These are phyloP conservation scores for Lasiodiplodia theobromae DNA, from an alignment of 2,329 filamentous ascomycete species.

Conservation along the genomic window DNA sequence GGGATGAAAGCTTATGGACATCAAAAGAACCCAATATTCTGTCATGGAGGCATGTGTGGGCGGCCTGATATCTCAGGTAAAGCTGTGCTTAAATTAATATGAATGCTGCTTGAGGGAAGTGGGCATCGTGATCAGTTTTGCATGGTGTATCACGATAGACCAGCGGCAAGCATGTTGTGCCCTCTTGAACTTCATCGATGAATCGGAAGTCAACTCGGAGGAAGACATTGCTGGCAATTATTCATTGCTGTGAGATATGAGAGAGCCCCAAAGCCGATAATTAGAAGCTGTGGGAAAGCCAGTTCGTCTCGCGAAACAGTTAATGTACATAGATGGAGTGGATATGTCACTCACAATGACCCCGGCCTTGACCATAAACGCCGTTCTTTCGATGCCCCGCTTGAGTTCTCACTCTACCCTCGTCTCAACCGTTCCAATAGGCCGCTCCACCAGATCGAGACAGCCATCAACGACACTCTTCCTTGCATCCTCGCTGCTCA, in stretches of 20 bases:
- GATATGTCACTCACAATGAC: background rate
- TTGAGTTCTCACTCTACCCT: conserved; percentile 64
- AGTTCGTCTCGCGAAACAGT: background rate
- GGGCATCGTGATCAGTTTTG: background rate
- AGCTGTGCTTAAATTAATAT: background rate
- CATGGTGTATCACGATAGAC: background rate
- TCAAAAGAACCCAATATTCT: background rate
- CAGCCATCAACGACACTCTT: conserved; percentile 85
- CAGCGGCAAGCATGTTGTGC: background rate
- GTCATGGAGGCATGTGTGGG: background rate
- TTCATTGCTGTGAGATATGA: background rate
- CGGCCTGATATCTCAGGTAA: background rate
- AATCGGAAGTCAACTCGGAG: too few relatives aligned
- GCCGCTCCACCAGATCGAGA: conserved; percentile 85
- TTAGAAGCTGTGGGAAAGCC: background rate
- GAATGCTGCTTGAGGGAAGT: background rate
- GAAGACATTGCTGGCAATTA: background rate
- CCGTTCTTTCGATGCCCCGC: conserved; percentile 1
- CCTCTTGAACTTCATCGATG: too few relatives aligned
- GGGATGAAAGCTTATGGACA: background rate
- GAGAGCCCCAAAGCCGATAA: background rate
- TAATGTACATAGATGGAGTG: background rate
- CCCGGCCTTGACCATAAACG: background rate
- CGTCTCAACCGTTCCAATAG: conserved; percentile 83
- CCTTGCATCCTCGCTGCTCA: conserved; percentile 83